phyloP scores from a whole-genome alignment of 768 basidiomycete genomes.

The Candolleomyces eurysporus region DNA sequence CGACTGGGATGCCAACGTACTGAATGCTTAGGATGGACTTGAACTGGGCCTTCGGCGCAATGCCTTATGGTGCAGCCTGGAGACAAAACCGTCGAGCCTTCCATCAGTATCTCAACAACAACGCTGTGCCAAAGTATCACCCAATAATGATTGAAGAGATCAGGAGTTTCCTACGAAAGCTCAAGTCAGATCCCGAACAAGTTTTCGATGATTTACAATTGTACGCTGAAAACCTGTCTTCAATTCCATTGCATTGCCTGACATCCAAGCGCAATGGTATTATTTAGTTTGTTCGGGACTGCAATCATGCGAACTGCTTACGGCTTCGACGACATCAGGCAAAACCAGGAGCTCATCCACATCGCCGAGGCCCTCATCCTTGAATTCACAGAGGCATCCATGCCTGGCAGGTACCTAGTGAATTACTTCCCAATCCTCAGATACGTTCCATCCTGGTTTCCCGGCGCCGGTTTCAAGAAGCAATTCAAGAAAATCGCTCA shows the following conservation, averaged over 20 bases:
- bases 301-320: conserved; percentile 27
- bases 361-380: conserved; percentile 29
- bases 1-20: neutral
- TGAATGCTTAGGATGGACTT: conserved; percentile 19
- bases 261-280: neutral
- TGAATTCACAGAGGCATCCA: conserved; percentile 20
- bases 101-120: conserved; percentile 20
- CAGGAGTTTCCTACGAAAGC: conserved; percentile 23
- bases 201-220: conserved; percentile 23
- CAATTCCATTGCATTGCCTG: neutral
- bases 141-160: conserved; percentile 23
- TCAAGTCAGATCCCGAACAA: conserved; percentile 22
- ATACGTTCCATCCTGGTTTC: conserved; percentile 38
- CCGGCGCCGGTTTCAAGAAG: conserved; percentile 36
- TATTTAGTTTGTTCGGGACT: conserved; percentile 9
- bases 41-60: conserved; percentile 18
- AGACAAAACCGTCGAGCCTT: conserved; percentile 20
- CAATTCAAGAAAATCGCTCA: conserved; percentile 17
- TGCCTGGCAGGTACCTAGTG: conserved; percentile 25
- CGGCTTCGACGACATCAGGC: conserved; percentile 27
- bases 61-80: conserved; percentile 22
- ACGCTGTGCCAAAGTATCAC: conserved; percentile 8
- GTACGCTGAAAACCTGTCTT: neutral
- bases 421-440: conserved; percentile 25
- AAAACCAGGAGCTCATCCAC: conserved; percentile 35